phyloP scores from a whole-genome alignment of 1,284 basidiomycete species.

The Trametes pubescens region DNA sequence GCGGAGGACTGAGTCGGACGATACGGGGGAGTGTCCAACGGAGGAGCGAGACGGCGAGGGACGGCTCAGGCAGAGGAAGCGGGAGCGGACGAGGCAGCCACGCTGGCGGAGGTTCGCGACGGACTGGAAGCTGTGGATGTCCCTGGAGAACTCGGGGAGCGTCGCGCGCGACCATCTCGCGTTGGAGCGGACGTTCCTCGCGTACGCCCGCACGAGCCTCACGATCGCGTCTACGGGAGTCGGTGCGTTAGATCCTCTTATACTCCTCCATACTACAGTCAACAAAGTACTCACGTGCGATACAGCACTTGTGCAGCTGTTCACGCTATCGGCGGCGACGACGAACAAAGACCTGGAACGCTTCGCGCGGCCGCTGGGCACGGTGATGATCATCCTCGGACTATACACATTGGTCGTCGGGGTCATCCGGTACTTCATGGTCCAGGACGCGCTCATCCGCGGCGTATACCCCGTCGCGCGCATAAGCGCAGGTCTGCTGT shows the following conservation, averaged over 20 bases:
- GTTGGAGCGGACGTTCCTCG: constrained; percentile 63
- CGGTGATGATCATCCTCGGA: constrained; percentile 58
- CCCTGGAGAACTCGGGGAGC: constrained; percentile 63
- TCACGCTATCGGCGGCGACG: constrained; percentile 51
- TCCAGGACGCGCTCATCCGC: constrained; percentile 60
- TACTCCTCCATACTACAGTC: neutral
- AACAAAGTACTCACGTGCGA: neutral
- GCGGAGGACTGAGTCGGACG: neutral
- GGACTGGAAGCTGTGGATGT: constrained; percentile 45
- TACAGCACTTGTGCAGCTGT: constrained; percentile 64
- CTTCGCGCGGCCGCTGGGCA: constrained; percentile 64
- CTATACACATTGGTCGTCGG: constrained; percentile 60
- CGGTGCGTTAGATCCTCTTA: constrained; percentile 39
- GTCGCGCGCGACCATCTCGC: constrained; percentile 70
- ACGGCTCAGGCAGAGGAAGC: constrained; percentile 4
- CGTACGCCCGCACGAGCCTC: constrained; percentile 65
- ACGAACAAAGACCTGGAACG: constrained; percentile 43
- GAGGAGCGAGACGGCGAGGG: constrained; percentile 18
- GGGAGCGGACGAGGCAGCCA: constrained; percentile 10
- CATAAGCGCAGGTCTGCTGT: constrained; percentile 52
- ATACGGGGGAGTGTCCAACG: neutral
- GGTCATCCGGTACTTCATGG: constrained; percentile 59
- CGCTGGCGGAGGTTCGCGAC: constrained; percentile 23
- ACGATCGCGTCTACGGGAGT: constrained; percentile 62
- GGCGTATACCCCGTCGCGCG: constrained; percentile 67